Evolutionary conservation across 2,329 filamentous ascomycete species (phyloP).

Genomic region (Elsinoe ampelina): DNA sequence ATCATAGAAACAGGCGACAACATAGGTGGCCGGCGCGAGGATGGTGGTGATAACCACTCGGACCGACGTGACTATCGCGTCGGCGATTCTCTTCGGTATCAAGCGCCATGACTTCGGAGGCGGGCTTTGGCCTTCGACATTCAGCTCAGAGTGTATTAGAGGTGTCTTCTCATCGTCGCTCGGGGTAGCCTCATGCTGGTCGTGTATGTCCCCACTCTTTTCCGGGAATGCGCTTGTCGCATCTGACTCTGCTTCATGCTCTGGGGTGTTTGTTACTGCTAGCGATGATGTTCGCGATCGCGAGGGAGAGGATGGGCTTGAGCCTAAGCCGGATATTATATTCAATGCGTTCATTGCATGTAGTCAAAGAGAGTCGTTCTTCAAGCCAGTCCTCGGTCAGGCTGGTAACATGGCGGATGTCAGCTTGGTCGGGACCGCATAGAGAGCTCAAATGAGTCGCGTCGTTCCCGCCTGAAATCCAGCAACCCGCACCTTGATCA

Average conservation of each 20-base stretch:
- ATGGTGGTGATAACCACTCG: constrained; percentile 71
- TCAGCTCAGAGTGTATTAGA: constrained; percentile 41
- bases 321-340: constrained; percentile 68
- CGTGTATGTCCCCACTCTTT: background rate
- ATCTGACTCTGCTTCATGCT: background rate
- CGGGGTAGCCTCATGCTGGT: background rate
- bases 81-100: constrained; percentile 60
- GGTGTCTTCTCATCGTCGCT: constrained; percentile 57
- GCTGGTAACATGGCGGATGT: constrained; percentile 1
- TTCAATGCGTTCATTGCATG: constrained; percentile 90
- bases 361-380: background rate
- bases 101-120: constrained; percentile 31
- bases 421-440: background rate
- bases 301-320: constrained; percentile 38
- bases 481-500: background rate
- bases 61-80: constrained; percentile 64
- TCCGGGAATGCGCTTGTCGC: background rate
- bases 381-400: background rate
- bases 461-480: background rate
- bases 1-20: constrained; percentile 76
- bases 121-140: constrained; percentile 23
- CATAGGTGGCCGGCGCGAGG: constrained; percentile 68
- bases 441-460: background rate
- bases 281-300: constrained; percentile 47
- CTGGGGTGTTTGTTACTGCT: constrained; percentile 32